Base-by-base conservation (phyloP, 2,329 filamentous ascomycete species). In the Colletotrichum australisinense region DNA sequence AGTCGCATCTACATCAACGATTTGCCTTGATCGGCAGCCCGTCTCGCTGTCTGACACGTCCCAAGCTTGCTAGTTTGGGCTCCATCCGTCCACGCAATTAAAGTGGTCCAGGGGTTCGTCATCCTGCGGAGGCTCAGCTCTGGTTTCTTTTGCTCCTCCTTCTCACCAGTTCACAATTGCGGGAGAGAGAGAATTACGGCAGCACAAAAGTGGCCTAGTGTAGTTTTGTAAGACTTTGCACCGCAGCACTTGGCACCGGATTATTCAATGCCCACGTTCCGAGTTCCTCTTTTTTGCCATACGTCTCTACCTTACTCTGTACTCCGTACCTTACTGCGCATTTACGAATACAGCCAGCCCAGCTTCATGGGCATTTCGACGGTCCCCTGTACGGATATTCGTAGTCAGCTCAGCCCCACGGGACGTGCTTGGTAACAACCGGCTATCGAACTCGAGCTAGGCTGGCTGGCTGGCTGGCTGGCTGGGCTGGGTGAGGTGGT, bases 111-210 rank as follows among this genome's bases (percentile, higher is more conserved):
- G 58, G 60, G 64, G 71, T 69, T 73, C 71, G 71, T 73, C 71
- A 73, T 73, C 71, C 62, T 73, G 46, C 56, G 60, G 71, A 65
- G 71, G 71, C 71, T 73, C 62, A 73, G 71, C 71, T 66, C 32
- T 70, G 24, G 57, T 63, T 56, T 66, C 28, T 35, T 28, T 14
- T 19, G 38, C 38, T 30, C 19, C 19, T n/a, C 35, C 14, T 14
- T 52, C 42, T n/a, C 16, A 12, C 24, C 9, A 11, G 30, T 12
- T 26, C 4, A 8, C 14, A 16, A 28, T 11, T 19, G 55, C 26
- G 7, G 19, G 24, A n/a, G 42, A 30, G 42, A 52, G 42, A 52
- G 59, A 52, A 11, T 32, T 32, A 28, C 38, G n/a, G 19, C 35
- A 35, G n/a, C 38, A 26, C 35, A 38, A 24, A 19, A n/a, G n/a